These are phyloP conservation scores for Imleria badia DNA, from an alignment of 768 basidiomycete genomes.

Conservation along the genomic window DNA sequence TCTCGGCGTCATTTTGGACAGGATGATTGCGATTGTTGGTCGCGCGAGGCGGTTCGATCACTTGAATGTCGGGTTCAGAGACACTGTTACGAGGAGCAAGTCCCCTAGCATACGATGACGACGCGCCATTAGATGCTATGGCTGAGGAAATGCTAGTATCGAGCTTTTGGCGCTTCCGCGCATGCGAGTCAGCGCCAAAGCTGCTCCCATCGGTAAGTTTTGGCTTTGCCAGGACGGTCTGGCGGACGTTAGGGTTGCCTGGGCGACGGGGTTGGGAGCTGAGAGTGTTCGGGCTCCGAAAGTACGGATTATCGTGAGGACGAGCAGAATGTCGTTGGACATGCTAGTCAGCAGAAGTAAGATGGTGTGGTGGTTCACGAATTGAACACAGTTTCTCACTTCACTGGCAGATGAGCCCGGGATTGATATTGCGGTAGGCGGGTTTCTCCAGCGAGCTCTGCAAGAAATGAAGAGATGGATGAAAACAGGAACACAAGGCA, in stretches of 20 bases:
- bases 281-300: neutral
- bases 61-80: conserved; percentile 26
- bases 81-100: neutral
- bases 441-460: conserved; percentile 16
- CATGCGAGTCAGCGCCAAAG: neutral
- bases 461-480: conserved; percentile 5
- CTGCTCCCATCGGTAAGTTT: neutral
- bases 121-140: neutral
- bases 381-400: conserved; percentile 14
- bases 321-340: neutral
- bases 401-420: conserved; percentile 12
- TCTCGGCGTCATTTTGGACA: conserved; percentile 17
- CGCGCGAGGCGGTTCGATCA: conserved; percentile 3
- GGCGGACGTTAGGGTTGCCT: conserved; percentile 26
- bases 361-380: neutral
- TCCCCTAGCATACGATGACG: conserved; percentile 1
- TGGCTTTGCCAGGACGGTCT: conserved; percentile 21
- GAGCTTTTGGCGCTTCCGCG: conserved; percentile 25
- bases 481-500: neutral
- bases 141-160: conserved; percentile 1
- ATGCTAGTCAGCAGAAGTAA: conserved; percentile 12
- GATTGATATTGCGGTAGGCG: conserved; percentile 22
- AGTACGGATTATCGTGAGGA: conserved; percentile 18
- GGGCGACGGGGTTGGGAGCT: rapidly evolving
- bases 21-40: neutral